A percentile compares a stretch with the other conserved stretches of the same genome.
phyloP scores from a whole-genome alignment of 2,329 filamentous ascomycete species.

The Epichloe bromicola region DNA sequence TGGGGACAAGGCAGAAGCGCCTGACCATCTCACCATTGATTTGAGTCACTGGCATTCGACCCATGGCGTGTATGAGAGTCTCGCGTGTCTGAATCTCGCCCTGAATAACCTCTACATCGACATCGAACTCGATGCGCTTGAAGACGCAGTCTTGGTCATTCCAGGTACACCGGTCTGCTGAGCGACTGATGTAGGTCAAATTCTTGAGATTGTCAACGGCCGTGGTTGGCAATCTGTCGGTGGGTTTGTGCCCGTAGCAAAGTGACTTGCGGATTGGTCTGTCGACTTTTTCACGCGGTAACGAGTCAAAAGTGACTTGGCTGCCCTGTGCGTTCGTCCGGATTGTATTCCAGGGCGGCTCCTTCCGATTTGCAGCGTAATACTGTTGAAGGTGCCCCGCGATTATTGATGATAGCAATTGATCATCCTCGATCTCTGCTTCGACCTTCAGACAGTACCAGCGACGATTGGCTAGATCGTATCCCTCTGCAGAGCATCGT shows the following conservation, averaged over 20 bases:
- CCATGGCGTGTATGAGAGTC: constrained; percentile 4
- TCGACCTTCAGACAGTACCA: constrained; percentile 10
- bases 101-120: constrained; percentile 6
- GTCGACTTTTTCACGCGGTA: constrained; percentile 1
- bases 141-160: constrained; percentile 8
- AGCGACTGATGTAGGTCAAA: constrained; percentile 6
- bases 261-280: constrained; percentile 4
- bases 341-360: constrained; percentile 1
- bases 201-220: constrained; percentile 4
- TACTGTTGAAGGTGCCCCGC: not conserved
- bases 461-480: constrained; percentile 10
- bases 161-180: constrained; percentile 7
- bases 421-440: not conserved
- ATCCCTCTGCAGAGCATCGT: constrained; percentile 5
- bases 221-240: constrained; percentile 7
- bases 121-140: constrained; percentile 12
- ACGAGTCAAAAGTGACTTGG: not conserved
- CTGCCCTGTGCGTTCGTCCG: not conserved
- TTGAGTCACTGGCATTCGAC: not conserved
- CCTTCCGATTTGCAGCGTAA: not conserved
- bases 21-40: constrained; percentile 7
- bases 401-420: constrained; percentile 1
- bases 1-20: constrained; percentile 8
- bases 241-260: constrained; percentile 2
- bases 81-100: constrained; percentile 9